phyloP scores from a whole-genome alignment of 768 basidiomycete species.

The Rhizopogon rudus region DNA sequence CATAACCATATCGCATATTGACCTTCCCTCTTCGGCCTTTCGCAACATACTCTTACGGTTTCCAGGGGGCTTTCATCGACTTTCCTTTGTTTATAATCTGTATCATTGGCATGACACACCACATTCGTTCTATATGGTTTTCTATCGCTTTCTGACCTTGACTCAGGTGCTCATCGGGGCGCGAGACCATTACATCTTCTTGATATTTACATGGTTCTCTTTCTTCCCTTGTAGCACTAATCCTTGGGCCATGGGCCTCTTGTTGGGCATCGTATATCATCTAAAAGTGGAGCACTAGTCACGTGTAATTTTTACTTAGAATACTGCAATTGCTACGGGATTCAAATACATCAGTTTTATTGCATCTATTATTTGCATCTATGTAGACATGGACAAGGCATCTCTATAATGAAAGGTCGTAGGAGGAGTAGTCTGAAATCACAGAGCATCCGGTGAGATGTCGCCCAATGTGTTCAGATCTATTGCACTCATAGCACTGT shows the following conservation, averaged over 20 bases:
- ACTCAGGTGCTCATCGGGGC: constrained; percentile 6
- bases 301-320: constrained; percentile 31
- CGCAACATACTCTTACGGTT: constrained; percentile 10
- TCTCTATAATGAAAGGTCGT: neutral
- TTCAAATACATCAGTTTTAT: constrained; percentile 23
- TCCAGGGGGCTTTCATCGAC: constrained; percentile 6
- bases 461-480: constrained; percentile 61
- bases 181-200: constrained; percentile 7
- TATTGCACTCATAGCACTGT: constrained; percentile 53
- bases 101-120: constrained; percentile 13
- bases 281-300: constrained; percentile 30
- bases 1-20: constrained; percentile 4
- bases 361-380: constrained; percentile 3
- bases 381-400: neutral
- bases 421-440: constrained; percentile 10
- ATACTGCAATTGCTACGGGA: constrained; percentile 31
- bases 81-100: constrained; percentile 8
- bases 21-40: constrained; percentile 1
- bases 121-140: constrained; percentile 19
- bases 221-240: constrained; percentile 5
- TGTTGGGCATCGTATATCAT: constrained; percentile 16
- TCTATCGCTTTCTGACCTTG: constrained; percentile 14
- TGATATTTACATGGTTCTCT: constrained; percentile 7
- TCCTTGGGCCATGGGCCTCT: constrained; percentile 3
- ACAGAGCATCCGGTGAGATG: constrained; percentile 68